Conservation (phyloP, 805 yeast species). For the Naumovozyma dairenensis region DNA sequence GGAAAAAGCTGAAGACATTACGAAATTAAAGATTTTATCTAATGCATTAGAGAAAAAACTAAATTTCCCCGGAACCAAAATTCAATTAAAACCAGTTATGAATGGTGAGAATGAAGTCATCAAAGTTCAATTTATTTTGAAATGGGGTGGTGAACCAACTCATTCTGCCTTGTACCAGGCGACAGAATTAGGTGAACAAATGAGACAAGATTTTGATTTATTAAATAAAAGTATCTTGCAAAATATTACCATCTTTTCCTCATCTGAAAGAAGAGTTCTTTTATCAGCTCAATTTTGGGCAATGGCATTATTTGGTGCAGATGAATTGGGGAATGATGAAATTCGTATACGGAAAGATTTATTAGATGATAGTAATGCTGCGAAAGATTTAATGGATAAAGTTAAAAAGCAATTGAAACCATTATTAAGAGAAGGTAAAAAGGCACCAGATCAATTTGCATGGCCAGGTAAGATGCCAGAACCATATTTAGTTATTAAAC, state of each 20-base stretch:
- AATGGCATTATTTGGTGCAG: conserved; percentile 62
- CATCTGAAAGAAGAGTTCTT: conserved; percentile 90
- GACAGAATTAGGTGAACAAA: conserved; percentile 88
- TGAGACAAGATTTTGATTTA: conserved; percentile 82
- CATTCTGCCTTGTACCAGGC: conserved; percentile 95
- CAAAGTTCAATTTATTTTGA: conserved; percentile 88
- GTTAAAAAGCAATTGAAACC: conserved; percentile 96
- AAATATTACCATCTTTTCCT: conserved; percentile 78
- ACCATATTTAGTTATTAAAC: conserved; percentile 85
- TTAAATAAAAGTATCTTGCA: conserved; percentile 76
- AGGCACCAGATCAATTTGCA: conserved; percentile 94
- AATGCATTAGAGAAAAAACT: conserved; percentile 83
- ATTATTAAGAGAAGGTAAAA: conserved; percentile 84
- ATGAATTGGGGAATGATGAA: conserved; percentile 65
- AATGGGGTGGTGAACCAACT: conserved; percentile 99
- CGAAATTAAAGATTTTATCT: conserved; percentile 65
- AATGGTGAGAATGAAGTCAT: conserved; percentile 65
- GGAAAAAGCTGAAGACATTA: conserved; percentile 68
- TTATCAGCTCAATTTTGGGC: conserved; percentile 87
- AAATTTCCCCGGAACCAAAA: conserved; percentile 89
- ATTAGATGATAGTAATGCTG: conserved; percentile 94
- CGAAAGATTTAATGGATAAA: conserved; percentile 94
- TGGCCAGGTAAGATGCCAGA: conserved; percentile 99
- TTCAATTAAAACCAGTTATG: conserved; percentile 86
- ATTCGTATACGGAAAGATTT: conserved; percentile 79